phyloP scores from a whole-genome alignment of 2,329 filamentous ascomycete genomes.

The Teratosphaeria destructans region DNA sequence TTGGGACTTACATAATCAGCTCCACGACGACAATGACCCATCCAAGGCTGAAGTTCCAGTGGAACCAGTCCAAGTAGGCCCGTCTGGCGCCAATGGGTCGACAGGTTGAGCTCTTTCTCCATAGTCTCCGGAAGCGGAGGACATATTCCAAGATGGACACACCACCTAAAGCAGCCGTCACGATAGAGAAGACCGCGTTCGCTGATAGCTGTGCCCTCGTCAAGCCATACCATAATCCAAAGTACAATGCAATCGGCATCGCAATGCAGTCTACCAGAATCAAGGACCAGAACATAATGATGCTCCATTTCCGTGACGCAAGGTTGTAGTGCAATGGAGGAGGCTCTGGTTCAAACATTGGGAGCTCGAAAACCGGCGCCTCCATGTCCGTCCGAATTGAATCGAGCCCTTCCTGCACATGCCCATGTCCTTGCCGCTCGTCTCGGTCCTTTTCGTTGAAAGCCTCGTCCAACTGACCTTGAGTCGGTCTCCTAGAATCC shows the following conservation, averaged over 20 bases:
- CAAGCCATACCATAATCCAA: constrained; percentile 44
- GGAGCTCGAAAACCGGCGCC: constrained; percentile 1
- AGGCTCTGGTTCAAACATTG: constrained; percentile 27
- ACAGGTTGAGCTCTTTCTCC: constrained; percentile 42
- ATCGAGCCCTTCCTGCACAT: not conserved
- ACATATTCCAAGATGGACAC: constrained; percentile 46
- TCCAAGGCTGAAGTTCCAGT: constrained; percentile 46
- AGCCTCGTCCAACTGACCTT: not conserved
- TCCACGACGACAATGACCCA: constrained; percentile 49
- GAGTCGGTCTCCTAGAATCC: not conserved
- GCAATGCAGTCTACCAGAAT: constrained; percentile 49
- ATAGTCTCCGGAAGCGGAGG: constrained; percentile 39
- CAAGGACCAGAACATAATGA: constrained; percentile 49
- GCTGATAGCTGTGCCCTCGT: constrained; percentile 36
- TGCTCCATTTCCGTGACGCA: constrained; percentile 43
- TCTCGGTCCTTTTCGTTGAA: not conserved
- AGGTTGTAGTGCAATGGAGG: constrained; percentile 48
- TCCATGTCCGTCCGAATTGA: constrained; percentile 1
- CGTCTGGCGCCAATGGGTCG: constrained; percentile 40
- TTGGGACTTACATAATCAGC: constrained; percentile 38
- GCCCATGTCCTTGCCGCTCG: not conserved
- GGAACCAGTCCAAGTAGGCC: constrained; percentile 44
- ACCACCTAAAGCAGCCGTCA: constrained; percentile 42
- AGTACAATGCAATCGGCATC: constrained; percentile 51
- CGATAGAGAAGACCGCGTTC: constrained; percentile 44